Evolutionary conservation across 2,329 filamentous ascomycete species (phyloP), one percentile per base, ranked within the genome.

Genomic region (Sclerotiophoma versabilis): DNA sequence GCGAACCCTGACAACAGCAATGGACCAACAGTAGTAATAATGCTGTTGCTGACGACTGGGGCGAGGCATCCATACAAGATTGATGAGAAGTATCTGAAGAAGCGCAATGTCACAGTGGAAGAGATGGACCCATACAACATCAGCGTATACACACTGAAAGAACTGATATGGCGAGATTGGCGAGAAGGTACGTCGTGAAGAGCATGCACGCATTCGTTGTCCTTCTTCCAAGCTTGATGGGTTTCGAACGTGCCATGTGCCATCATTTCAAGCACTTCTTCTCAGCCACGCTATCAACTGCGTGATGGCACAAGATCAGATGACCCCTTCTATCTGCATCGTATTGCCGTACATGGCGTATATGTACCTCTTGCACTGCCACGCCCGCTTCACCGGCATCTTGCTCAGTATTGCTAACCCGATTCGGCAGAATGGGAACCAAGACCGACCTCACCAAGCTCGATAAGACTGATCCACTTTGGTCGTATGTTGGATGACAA

Each of bases 131-230:
- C 92, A 1, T 93, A 92, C 71, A 90, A 88, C 71, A 92, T 98
- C 77, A 96, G 91, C 63, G 89, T 96, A 44, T 96, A 97, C 73
- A 96, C 91, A 3, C 79, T 98, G 62, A 97, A 97, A 77, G 92
- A 97, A 78, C 80, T 97, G 70, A 96, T 98, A 72, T 84, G 95
- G 79, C 84, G 91, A 66, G 93, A 97, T 74, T 98, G 93, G 93
- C 84, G 92, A 64, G 88, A 87, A 66, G 91, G 83, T 84, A 78
- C 50, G 72, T 62, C 48, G 15, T 19, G 33, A 5, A 38, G 2
- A 32, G 22, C 38, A 41, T 34, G 9, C 37, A 45, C 10, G 19
- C 32, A 11, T 15, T 14, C 11, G 6, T 22, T 27, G 6, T n/a
- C 33, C 34, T 25, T 1, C 19, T 34, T 32, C 11, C 15, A 12